Evolutionary conservation across 192 early-diverging fungal species (phyloP).

Genomic region (Geranomyces michiganensis): DNA sequence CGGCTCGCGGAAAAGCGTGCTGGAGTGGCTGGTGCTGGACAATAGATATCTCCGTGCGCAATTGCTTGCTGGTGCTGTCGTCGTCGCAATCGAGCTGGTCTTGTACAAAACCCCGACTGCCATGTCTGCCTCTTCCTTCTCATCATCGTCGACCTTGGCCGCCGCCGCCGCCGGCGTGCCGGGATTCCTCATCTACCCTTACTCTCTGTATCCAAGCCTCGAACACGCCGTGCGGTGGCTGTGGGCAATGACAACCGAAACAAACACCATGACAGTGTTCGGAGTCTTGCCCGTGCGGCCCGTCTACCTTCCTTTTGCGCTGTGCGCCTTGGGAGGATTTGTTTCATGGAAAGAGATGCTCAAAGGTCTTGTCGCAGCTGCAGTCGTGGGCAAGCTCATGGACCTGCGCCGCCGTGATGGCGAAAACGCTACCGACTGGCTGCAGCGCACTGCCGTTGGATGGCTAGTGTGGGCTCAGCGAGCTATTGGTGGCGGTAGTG

Average conservation of each 20-base stretch:
- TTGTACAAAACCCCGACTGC: conserved; percentile 19
- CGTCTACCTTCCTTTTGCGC: conserved; percentile 40
- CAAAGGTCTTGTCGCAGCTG: conserved; percentile 42
- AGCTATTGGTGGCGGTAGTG: background rate
- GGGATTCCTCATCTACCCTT: conserved; percentile 36
- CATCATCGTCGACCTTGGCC: background rate
- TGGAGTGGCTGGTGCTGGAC: conserved; percentile 25
- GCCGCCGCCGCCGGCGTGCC: background rate
- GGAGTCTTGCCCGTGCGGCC: conserved; percentile 42
- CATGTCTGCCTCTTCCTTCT: background rate
- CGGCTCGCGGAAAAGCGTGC: conserved; percentile 16
- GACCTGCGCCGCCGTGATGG: conserved; percentile 34
- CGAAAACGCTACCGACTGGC: conserved; percentile 32
- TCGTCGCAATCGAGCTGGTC: conserved; percentile 35
- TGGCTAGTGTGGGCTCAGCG: conserved; percentile 22
- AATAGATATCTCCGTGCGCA: conserved; percentile 34
- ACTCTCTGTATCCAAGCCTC: conserved; percentile 40
- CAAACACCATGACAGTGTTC: conserved; percentile 26
- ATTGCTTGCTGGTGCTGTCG: conserved; percentile 19
- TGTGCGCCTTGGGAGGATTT: conserved; percentile 43
- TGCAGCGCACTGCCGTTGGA: background rate
- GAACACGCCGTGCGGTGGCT: conserved; percentile 45
- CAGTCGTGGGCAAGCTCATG: conserved; percentile 37
- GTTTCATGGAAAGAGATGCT: conserved; percentile 29
- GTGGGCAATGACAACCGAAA: conserved; percentile 40